Evolutionary conservation across 305 asterid species (phyloP).

Genomic region (Nicotiana rustica): DNA sequence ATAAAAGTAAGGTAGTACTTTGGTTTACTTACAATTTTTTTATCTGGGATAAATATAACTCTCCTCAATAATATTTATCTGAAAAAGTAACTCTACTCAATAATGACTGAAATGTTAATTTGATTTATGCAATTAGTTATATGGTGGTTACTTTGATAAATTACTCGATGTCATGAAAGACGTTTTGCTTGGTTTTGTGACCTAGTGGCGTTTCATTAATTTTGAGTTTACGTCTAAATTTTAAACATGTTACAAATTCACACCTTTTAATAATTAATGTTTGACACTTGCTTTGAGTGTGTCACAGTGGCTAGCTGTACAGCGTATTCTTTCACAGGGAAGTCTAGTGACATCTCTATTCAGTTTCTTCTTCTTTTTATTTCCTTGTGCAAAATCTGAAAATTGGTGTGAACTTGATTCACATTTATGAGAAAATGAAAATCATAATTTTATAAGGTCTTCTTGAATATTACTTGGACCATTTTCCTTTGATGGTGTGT

Average conservation of each 20-base stretch:
- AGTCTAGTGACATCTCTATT: neutral
- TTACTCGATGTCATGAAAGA: neutral
- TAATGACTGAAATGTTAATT: neutral
- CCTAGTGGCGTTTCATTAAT: neutral
- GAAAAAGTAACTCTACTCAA: neutral
- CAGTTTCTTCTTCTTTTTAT: conserved; percentile 21
- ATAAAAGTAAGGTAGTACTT: neutral
- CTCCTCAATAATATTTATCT: neutral
- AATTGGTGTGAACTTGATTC: neutral
- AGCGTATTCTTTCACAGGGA: neutral
- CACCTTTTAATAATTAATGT: neutral
- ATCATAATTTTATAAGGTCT: neutral
- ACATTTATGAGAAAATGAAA: neutral
- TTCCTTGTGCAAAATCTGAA: neutral
- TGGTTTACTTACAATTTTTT: neutral
- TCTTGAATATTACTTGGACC: conserved; percentile 3
- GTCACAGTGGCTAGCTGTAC: neutral
- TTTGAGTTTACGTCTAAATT: neutral
- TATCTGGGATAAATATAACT: neutral
- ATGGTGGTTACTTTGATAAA: neutral
- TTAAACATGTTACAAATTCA: conserved; percentile 8
- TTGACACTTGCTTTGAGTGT: conserved; percentile 6
- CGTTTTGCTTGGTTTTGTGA: neutral
- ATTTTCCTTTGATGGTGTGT: neutral
- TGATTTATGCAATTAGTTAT: neutral